These are phyloP conservation scores for Tillandsia fasciculata DNA, from an alignment of 176 grass and related monocot species.

Conservation along the genomic window DNA sequence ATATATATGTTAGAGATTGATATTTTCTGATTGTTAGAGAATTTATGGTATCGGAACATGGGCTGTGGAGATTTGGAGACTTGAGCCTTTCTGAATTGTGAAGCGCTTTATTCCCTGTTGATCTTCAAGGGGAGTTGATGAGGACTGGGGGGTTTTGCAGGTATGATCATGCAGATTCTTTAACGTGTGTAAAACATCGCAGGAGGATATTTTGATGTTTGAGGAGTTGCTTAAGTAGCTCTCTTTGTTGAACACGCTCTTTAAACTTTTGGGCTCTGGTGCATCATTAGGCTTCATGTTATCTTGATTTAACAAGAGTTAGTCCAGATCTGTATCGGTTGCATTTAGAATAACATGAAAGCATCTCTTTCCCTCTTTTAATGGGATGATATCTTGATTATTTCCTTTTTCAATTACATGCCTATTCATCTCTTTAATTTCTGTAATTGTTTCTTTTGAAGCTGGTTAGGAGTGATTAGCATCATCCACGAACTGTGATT, in stretches of 20 bases:
- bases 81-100: not conserved
- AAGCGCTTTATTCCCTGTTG: not conserved
- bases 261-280: not conserved
- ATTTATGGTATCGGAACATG: not conserved
- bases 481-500: too few species aligned
- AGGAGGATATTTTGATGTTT: not conserved
- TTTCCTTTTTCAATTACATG: too few species aligned
- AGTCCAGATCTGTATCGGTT: not conserved
- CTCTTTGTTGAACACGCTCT: not conserved
- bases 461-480: too few species aligned
- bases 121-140: not conserved
- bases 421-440: too few species aligned
- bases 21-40: not conserved
- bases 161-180: not conserved
- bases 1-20: not conserved
- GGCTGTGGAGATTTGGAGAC: not conserved
- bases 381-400: not conserved
- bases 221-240: not conserved
- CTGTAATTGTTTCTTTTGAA: too few species aligned
- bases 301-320: not conserved
- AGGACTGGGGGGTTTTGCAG: not conserved
- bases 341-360: not conserved
- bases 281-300: not conserved
- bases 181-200: not conserved
- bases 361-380: not conserved